These are phyloP conservation scores for Caloboletus firmus DNA, from an alignment of 1,284 basidiomycete genomes.

Conservation along the genomic window DNA sequence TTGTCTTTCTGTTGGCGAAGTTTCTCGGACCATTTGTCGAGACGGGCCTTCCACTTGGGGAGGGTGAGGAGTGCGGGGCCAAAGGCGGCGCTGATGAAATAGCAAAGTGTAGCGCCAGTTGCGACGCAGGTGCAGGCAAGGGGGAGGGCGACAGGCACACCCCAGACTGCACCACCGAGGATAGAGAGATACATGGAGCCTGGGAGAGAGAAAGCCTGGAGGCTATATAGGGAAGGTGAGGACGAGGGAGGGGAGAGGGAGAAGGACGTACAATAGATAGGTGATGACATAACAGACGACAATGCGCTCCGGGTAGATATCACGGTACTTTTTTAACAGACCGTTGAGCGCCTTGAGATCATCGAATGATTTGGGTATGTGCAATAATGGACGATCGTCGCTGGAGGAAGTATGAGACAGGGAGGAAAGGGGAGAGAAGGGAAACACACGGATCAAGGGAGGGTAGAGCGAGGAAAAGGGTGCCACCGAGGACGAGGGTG, in stretches of 20 bases:
- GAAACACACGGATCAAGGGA: conserved; percentile 70
- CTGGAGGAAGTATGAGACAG: conserved; percentile 40
- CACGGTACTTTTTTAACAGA: conserved; percentile 86
- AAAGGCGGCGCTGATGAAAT: conserved; percentile 86
- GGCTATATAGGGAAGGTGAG: conserved; percentile 46
- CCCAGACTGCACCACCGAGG: conserved; percentile 95
- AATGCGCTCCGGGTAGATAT: conserved; percentile 80
- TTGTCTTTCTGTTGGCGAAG: conserved; percentile 75
- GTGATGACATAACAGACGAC: conserved; percentile 82
- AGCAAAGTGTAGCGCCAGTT: conserved; percentile 89
- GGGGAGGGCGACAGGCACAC: conserved; percentile 84
- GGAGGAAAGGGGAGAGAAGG: background rate
- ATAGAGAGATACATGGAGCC: conserved; percentile 99
- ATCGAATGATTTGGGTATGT: conserved; percentile 80
- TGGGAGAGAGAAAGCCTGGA: conserved; percentile 95
- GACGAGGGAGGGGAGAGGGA: background rate
- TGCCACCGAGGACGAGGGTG: conserved; percentile 67
- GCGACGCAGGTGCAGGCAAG: conserved; percentile 93
- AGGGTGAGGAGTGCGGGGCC: conserved; percentile 86
- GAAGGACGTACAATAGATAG: conserved; percentile 80
- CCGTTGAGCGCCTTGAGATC: conserved; percentile 80
- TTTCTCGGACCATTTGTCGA: conserved; percentile 80
- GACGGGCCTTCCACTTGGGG: conserved; percentile 78
- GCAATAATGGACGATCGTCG: conserved; percentile 69
- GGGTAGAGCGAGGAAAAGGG: conserved; percentile 78